A percentile compares a stretch with the other conserved stretches of the same genome.
Evolutionary conservation across 805 yeast species (phyloP).

Genomic region (Diddensiella caesifluorescens): DNA sequence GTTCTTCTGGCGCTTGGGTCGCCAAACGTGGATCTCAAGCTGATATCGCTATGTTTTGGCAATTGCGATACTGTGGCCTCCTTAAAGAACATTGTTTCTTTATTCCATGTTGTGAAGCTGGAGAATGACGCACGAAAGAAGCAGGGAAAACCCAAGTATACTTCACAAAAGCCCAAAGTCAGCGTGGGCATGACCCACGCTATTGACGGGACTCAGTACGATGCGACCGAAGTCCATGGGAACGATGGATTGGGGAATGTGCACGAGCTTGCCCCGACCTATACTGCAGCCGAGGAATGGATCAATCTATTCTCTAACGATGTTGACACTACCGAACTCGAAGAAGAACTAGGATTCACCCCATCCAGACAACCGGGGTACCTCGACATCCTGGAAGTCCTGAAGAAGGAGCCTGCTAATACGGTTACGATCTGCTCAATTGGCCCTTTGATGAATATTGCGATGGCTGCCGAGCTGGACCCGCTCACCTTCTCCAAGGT

Average conservation of each 20-base stretch:
- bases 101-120: constrained; percentile 32
- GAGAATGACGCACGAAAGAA: constrained; percentile 29
- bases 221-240: constrained; percentile 40
- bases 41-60: constrained; percentile 36
- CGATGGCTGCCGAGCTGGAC: constrained; percentile 37
- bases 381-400: constrained; percentile 34
- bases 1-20: constrained; percentile 33
- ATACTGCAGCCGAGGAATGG: constrained; percentile 30
- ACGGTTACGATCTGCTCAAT: constrained; percentile 37
- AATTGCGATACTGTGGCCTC: constrained; percentile 34
- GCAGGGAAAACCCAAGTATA: constrained; percentile 19
- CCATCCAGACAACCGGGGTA: constrained; percentile 29
- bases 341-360: constrained; percentile 25
- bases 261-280: constrained; percentile 33
- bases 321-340: constrained; percentile 9
- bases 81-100: constrained; percentile 32
- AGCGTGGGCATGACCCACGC: constrained; percentile 33
- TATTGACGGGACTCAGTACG: constrained; percentile 27
- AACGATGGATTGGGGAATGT: constrained; percentile 38
- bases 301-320: constrained; percentile 23
- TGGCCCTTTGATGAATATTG: constrained; percentile 39
- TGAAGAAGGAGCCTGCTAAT: constrained; percentile 31
- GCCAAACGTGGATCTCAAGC: constrained; percentile 27
- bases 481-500: constrained; percentile 34
- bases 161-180: constrained; percentile 30